Conservation (phyloP, 495 filamentous ascomycete genomes). For the Cryomyces minteri region DNA sequence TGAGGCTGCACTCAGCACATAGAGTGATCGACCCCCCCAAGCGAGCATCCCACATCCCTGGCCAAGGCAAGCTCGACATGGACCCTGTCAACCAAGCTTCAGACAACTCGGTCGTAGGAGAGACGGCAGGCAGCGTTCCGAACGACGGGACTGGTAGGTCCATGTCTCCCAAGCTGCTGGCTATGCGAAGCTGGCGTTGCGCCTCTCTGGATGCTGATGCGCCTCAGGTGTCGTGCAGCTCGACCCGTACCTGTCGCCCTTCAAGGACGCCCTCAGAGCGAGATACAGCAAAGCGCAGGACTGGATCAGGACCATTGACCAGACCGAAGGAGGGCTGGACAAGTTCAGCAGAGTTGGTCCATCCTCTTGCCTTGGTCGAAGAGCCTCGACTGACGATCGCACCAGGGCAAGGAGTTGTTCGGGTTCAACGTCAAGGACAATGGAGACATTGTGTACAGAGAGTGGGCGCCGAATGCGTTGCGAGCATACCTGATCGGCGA, state of each 20-base stretch:
- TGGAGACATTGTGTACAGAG: constrained; percentile 74
- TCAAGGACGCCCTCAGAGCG: constrained; percentile 54
- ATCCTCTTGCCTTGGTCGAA: not conserved
- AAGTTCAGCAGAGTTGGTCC: constrained; percentile 66
- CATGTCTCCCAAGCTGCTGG: no score
- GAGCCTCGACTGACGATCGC: constrained; percentile 2
- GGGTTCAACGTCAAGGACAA: constrained; percentile 65
- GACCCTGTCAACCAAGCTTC: constrained; percentile 13
- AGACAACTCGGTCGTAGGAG: constrained; percentile 13
- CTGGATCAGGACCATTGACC: constrained; percentile 72
- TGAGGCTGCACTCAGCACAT: no score
- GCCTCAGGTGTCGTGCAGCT: constrained; percentile 60
- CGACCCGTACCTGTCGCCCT: constrained; percentile 81
- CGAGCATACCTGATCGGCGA: constrained; percentile 83
- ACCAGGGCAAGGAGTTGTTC: constrained; percentile 64
- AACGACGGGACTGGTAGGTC: constrained; percentile 33
- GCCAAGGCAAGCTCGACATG: no score
- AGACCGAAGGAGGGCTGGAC: constrained; percentile 74
- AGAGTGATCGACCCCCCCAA: no score
- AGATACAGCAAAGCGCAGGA: constrained; percentile 66
- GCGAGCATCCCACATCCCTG: no score
- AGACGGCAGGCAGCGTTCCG: constrained; percentile 15
- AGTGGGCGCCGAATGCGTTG: constrained; percentile 88
- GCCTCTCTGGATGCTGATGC: constrained; percentile 4
- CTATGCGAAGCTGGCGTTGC: not conserved